Evolutionary conservation across 2,329 filamentous ascomycete genomes (phyloP), one percentile per base, ranked within the genome.

Genomic region (Triangularia verruculosa): DNA sequence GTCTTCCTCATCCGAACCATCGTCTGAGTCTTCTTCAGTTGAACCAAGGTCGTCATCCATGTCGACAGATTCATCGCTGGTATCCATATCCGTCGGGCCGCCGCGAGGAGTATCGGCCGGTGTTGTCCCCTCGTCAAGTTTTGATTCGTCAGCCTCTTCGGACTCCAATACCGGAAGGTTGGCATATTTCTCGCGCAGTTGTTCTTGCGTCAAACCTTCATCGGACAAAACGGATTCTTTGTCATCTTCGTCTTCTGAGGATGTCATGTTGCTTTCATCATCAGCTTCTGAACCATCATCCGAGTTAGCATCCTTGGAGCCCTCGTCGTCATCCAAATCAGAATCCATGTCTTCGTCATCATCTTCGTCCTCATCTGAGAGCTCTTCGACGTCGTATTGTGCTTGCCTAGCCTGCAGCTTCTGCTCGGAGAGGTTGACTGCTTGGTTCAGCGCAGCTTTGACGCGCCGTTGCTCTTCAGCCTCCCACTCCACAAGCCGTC

Each of bases 371-470:
- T 78, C 80, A 1, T 81, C 80, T 1, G 76, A 78, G 1, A 76
- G 67, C 3, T 73, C 72, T 24, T 87, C 86, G 0, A 83, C 86
- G 63, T 85, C 86, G 4, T 81, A 69, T 17, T 80, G 82, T 1
- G 79, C 76, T 61, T 79, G 81, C n/a, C 86, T 81, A 15, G 87
- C 86, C 68, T 89, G 85, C 1, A 91, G 78, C 70, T 90, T 87
- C 69, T 86, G 84, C 66, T 89, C 89, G 0, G 88, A 91, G 62
- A 88, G 82, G 66, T 88, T 90, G 70, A 91, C 88, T 70, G 87
- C 90, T 77, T 89, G 87, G 70, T 89, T 91, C 71, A 90, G 82
- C 57, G 87, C 91, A 72, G 86, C 88, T 77, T 83, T 88, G 73
- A 85, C 84, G 68, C 84, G 83, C 72, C 78, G 83, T 70, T 89